phyloP scores from a whole-genome alignment of 192 early-diverging fungal species.

The Helicostylum pulchrum region DNA sequence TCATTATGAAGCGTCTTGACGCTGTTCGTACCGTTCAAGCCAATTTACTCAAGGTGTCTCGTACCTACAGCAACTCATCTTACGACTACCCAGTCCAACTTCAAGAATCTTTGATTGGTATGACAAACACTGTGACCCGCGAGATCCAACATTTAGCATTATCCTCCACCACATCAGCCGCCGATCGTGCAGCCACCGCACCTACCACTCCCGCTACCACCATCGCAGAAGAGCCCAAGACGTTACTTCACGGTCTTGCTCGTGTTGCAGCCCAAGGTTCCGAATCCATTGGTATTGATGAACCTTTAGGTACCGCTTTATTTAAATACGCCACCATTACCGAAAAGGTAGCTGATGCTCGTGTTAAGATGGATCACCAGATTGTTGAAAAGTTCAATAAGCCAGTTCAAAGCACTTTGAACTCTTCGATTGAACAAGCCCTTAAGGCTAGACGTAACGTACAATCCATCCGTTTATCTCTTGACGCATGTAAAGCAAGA shows the following conservation, averaged over 20 bases:
- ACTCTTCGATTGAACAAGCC: constrained; percentile 72
- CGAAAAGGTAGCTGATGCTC: constrained; percentile 80
- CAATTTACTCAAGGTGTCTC: constrained; percentile 69
- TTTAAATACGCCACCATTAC: constrained; percentile 82
- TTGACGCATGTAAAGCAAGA: constrained; percentile 83
- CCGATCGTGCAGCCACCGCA: constrained; percentile 44
- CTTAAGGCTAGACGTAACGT: constrained; percentile 88
- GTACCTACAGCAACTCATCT: constrained; percentile 67
- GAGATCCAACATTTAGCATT: constrained; percentile 54
- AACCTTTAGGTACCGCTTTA: constrained; percentile 84
- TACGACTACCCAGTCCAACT: constrained; percentile 75
- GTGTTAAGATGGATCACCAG: constrained; percentile 70
- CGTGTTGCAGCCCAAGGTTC: constrained; percentile 66
- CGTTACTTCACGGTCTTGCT: constrained; percentile 72
- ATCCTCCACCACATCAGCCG: constrained; percentile 33
- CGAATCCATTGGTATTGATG: constrained; percentile 62
- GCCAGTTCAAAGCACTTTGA: constrained; percentile 70
- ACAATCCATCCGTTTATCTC: constrained; percentile 69
- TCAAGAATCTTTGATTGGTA: constrained; percentile 67
- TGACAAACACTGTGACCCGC: constrained; percentile 64
- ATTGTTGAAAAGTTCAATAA: constrained; percentile 73
- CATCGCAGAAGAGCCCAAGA: constrained; percentile 50
- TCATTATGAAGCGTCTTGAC: constrained; percentile 64
- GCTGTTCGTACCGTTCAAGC: constrained; percentile 65
- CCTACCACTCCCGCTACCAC: constrained; percentile 32